Evolutionary conservation across 1,139 yeast genomes (phyloP).

Genomic region (Hyphopichia khmerensis): DNA sequence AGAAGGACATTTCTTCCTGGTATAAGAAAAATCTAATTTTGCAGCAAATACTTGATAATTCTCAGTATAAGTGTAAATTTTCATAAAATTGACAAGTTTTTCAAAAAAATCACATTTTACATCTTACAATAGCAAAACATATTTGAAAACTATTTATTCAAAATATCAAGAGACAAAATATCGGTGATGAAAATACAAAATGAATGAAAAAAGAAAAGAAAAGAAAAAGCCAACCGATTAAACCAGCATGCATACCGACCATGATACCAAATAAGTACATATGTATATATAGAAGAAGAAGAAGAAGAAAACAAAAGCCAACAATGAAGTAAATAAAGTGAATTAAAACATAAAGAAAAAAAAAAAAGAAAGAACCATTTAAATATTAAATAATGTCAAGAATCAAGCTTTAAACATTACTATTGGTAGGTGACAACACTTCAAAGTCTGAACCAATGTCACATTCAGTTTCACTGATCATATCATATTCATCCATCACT

Average conservation of each 20-base stretch:
- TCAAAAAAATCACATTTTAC: too few species aligned
- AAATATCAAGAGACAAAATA: not conserved
- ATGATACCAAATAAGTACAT: not conserved
- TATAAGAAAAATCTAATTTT: too few species aligned
- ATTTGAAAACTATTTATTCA: not conserved
- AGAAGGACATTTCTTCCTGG: too few species aligned
- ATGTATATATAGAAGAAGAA: too few species aligned
- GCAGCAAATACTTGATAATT: too few species aligned
- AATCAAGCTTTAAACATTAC: constrained; percentile 9
- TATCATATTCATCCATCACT: constrained; percentile 31
- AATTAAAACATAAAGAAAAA: not conserved
- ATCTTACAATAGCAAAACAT: too few species aligned
- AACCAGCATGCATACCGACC: not conserved
- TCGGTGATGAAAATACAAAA: not conserved
- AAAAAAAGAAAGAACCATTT: too few species aligned
- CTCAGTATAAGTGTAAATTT: too few species aligned
- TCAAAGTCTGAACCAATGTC: constrained; percentile 40
- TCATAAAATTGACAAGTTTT: too few species aligned
- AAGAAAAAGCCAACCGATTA: not conserved
- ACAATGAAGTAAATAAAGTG: not conserved
- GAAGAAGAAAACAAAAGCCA: not conserved
- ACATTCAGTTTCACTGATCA: constrained; percentile 25
- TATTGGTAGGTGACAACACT: constrained; percentile 32
- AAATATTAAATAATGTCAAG: too few species aligned
- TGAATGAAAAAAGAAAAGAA: not conserved